A percentile compares a stretch with the other conserved stretches of the same genome.
phyloP scores from a whole-genome alignment of 163 green algal genomes.

The Trebouxia gelatinosa region DNA sequence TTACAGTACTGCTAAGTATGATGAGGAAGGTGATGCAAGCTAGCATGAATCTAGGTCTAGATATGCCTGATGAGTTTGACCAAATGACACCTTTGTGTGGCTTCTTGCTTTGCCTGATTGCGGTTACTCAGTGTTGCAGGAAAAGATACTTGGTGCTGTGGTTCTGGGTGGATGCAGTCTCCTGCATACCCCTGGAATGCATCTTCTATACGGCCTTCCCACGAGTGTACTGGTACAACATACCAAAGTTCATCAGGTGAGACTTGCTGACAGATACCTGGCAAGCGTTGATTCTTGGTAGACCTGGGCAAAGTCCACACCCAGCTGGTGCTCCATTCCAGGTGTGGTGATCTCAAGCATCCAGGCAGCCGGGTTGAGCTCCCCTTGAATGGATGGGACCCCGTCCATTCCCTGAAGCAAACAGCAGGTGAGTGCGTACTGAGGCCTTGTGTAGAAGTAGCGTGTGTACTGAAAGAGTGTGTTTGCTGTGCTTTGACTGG shows the following conservation, averaged over 20 bases:
- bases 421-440: too few species aligned
- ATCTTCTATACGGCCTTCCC: background rate
- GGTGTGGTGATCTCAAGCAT: slow-evolving; percentile 41
- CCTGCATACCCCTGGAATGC: slow-evolving; percentile 27
- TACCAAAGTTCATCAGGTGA: slow-evolving; percentile 27
- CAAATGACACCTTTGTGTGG: too few species aligned
- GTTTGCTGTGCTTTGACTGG: too few species aligned
- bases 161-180: slow-evolving; percentile 23
- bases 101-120: too few species aligned
- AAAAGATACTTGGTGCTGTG: background rate
- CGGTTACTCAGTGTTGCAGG: slow-evolving; percentile 16
- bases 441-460: too few species aligned
- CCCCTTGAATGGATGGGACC: slow-evolving; percentile 14
- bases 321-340: slow-evolving; percentile 29
- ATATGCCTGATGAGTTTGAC: too few species aligned
- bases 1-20: too few species aligned
- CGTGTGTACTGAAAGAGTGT: background rate
- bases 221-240: slow-evolving; percentile 17
- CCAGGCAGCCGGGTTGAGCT: slow-evolving; percentile 42
- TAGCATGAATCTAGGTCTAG: too few species aligned
- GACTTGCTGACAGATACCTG: too few species aligned
- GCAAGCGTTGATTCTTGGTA: slow-evolving; percentile 30
- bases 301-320: slow-evolving; percentile 38
- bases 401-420: slow-evolving; percentile 23
- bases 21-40: too few species aligned